Base-by-base conservation (phyloP, 176 grass and related monocot genomes). In the Raddia guianensis region DNA sequence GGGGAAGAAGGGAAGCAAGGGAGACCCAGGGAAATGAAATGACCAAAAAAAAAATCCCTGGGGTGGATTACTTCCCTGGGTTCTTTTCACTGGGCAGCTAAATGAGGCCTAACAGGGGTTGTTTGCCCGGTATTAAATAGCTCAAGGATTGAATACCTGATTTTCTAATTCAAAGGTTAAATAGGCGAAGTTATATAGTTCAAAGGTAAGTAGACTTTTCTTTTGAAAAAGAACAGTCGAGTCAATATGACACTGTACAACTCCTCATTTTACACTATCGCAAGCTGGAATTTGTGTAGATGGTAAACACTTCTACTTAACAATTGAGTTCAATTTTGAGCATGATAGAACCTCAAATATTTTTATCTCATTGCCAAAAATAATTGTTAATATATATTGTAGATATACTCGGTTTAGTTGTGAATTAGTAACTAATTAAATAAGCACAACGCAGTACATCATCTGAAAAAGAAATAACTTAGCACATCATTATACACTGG, bases 401-500 rank as follows among this genome's bases (percentile, higher is more conserved):
- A 76, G 32, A 7, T 58, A 77, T 12, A 32, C 20, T 16, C 14
- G 40, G 16, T 59, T 51, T 80, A 19, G 32, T 21, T 47, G 32
- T 60, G 62, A 74, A 46, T 74, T 18, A 74, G 12, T 3, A 56
- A 56, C 2, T 4, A 80, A 46, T 49, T 42, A 48, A 73, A 57
- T 56, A 82, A 68, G 18, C 60, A 68, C 10, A 46, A 58, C 20
- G 20, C 14, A 56, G 3, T 50, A 27, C 27, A 27, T 27, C 27
- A 27, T 27, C 27, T 27, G 27, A 27, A 27, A 27, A 27, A 27
- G 27, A 27, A 27, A 27, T 27, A 27, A 27, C 27, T 27, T 27
- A 27, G 27, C 27, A 80, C 34, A 67, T 74, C 84, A 67, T 74
- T 80, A 3, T 74, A 51, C 58, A 40, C 42, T 68, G 12, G 52